phyloP scores from a whole-genome alignment of 345 rosid genomes.

The Syzygium grande region DNA sequence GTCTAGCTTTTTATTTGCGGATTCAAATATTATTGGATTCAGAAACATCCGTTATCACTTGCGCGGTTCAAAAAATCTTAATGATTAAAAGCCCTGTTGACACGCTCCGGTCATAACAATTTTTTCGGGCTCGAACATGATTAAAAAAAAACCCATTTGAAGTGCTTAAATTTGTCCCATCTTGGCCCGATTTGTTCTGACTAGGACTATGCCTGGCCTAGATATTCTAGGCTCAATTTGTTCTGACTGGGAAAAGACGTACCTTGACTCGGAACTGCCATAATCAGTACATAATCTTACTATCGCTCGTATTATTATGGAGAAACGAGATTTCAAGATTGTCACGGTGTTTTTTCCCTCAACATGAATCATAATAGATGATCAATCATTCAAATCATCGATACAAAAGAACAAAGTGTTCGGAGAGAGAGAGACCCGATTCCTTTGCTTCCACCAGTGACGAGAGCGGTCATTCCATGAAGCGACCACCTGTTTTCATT shows the following conservation, averaged over 20 bases:
- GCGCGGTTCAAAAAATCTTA: too few relatives aligned
- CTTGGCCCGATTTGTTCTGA: too few relatives aligned
- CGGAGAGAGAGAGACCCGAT: conserved; percentile 10
- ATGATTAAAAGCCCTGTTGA: too few relatives aligned
- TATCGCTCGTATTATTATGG: background rate
- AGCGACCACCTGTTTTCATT: background rate
- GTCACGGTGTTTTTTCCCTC: background rate
- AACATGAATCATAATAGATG: background rate
- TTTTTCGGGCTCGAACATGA: background rate
- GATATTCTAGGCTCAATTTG: background rate
- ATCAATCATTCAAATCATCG: background rate
- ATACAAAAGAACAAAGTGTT: background rate
- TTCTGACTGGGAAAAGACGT: background rate
- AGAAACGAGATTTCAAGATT: background rate
- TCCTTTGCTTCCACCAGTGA: conserved; percentile 34
- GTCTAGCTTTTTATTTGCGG: background rate
- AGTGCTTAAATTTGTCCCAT: too few relatives aligned
- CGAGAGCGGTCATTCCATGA: background rate
- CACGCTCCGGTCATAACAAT: background rate
- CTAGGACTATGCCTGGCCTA: background rate
- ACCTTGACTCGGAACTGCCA: background rate
- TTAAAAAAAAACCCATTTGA: too few relatives aligned
- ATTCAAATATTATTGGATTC: background rate
- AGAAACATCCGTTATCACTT: background rate
- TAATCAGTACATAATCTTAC: background rate